A percentile compares a stretch with the other conserved stretches of the same genome.
phyloP scores from a whole-genome alignment of 106 monocot species.

The Platanthera guangdongensis region DNA sequence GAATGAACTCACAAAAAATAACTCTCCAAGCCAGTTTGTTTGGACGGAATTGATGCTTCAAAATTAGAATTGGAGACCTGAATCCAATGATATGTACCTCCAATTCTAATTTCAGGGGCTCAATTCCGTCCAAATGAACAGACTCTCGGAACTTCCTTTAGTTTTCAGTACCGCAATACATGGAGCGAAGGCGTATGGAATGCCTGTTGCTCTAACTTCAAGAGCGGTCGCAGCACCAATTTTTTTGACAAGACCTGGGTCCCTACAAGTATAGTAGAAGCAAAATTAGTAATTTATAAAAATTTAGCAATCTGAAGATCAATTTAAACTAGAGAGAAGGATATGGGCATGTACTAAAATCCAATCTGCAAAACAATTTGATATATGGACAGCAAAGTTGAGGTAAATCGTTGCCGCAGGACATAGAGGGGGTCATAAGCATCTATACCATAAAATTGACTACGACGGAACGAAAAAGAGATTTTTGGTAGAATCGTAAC shows the following conservation, averaged over 20 bases:
- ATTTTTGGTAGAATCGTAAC: too few relatives aligned
- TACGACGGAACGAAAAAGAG: too few relatives aligned
- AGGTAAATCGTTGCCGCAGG: too few relatives aligned
- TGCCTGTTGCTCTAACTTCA: conserved; percentile 29
- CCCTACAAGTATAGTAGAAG: conserved; percentile 1
- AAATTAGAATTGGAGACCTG: too few relatives aligned
- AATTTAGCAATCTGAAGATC: background rate
- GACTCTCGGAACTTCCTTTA: background rate
- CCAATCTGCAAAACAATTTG: too few relatives aligned
- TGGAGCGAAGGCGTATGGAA: conserved; percentile 25
- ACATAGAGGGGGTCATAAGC: background rate
- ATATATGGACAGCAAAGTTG: too few relatives aligned
- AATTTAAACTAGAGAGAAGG: background rate
- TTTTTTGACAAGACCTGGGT: conserved; percentile 18
- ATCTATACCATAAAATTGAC: background rate
- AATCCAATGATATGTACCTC: too few relatives aligned
- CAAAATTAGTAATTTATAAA: background rate
- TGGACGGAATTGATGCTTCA: too few relatives aligned
- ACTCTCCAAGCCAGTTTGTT: too few relatives aligned
- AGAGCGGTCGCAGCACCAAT: conserved; percentile 22
- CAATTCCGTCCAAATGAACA: too few relatives aligned
- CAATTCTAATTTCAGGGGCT: too few relatives aligned
- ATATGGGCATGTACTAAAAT: background rate
- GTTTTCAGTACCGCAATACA: conserved; percentile 19
- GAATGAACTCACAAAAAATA: too few relatives aligned